Evolutionary conservation across 768 basidiomycete genomes (phyloP), one percentile per base, ranked within the genome.

Genomic region (Clitopilus hobsonii): DNA sequence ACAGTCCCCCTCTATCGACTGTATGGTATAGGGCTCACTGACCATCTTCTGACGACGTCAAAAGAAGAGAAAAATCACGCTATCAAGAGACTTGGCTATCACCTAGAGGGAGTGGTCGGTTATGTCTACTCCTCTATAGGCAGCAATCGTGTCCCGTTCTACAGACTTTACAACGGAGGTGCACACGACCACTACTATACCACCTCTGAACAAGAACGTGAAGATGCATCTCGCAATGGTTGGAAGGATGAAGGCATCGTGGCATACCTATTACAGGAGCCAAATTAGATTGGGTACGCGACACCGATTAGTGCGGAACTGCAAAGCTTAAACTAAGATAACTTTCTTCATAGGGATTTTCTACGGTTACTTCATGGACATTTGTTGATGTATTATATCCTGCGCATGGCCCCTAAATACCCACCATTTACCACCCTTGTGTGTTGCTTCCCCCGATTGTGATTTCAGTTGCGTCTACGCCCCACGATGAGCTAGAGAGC

Each of bases 181-280:
- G 50, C 52, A 5, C 53, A 54, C 45, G 63, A 64, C 28, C 63
- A 64, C 29, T 64, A 63, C 49, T 64, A 62, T 51, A 64, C 63
- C 6, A 51, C 60, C 6, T 62, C 63, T 13, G 56, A 62, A 5
- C 16, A 45, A 10, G 60, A 64, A 48, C 55, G 57, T 5, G 63
- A 64, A 25, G 61, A 63, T 38, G 63, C 63, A 22, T 52, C 63
- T 38, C 60, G 56, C 52, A 61, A 64, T 54, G 63, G 63, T n/a
- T 64, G 61, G 59, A 47, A 54, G 18, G 28, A 62, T 14, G 61
- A 64, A 41, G 58, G 57, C 11, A 49, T 64, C 16, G 48, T 57
- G 0, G 60, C 61, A 1, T 64, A 62, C 32, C 22, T 64, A 20
- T 49, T 58, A 16, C 54, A 54, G 14, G 49, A 56, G 0, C 20